Base-by-base conservation (phyloP, 441 rosid genomes). In the Metrosideros polymorpha region DNA sequence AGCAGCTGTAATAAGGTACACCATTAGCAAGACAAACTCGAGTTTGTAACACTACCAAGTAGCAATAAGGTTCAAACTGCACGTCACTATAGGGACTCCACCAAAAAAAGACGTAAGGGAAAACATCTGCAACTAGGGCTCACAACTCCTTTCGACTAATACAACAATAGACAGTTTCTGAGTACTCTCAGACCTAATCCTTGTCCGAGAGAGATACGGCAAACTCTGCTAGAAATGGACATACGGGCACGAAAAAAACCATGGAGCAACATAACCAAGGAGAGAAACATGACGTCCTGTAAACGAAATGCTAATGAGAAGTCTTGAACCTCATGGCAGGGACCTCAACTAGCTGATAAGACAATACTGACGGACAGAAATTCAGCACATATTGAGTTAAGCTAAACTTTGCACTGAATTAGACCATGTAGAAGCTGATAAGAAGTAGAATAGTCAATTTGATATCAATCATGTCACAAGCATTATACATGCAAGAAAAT, bases 1-100 rank as follows among this genome's bases (percentile, higher is more conserved):
- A 98, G 99, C 91, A 98, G 86, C 99, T 98, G 92, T 89, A 85
- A 76, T 19, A 27, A 84, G 17, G 52, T 15, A 57, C 6, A 30
- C 32, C 45, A 19, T 83, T 39, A 50, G 84, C 84, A 52, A 30
- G 29, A 50, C 6, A 0, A 0, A 83, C 79, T 39, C n/a, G 3
- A 22, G n/a, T 71, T 39, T 5, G 15, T 22, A n/a, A 71, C 79
- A 39, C 45, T 71, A 5, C 1, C 79, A 71, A 66, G 49, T 22
- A 10, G 45, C 79, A 22, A n/a, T n/a, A n/a, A n/a, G n/a, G n/a
- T n/a, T n/a, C n/a, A n/a, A n/a, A n/a, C n/a, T n/a, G n/a, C n/a
- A n/a, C n/a, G n/a, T n/a, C n/a, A n/a, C n/a, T n/a, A n/a, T n/a
- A n/a, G n/a, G n/a, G n/a, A n/a, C n/a, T n/a, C n/a, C n/a, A n/a